A percentile compares a stretch with the other conserved stretches of the same genome.
Evolutionary conservation across 2,329 filamentous ascomycete species (phyloP).

Genomic region (Fusarium pseudoanthophilum): DNA sequence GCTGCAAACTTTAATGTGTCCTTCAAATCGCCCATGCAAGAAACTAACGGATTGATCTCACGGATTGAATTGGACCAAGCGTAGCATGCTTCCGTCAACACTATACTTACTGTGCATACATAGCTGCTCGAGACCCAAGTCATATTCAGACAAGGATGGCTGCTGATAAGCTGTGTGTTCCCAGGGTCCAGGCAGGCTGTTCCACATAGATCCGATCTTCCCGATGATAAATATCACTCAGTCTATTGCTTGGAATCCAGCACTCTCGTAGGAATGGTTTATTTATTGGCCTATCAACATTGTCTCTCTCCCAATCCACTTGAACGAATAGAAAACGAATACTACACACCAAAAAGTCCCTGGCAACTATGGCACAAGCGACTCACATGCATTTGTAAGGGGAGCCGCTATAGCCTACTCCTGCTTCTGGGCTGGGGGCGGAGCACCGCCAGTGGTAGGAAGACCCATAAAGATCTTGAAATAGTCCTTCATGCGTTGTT

Average conservation of each 20-base stretch:
- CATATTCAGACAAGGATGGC: background rate
- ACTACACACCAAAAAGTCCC: background rate
- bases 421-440: slow-evolving; percentile 64
- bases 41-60: background rate
- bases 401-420: slow-evolving; percentile 5
- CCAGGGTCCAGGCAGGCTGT: background rate
- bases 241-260: background rate
- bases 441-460: slow-evolving; percentile 80
- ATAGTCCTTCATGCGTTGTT: slow-evolving; percentile 66
- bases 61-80: background rate
- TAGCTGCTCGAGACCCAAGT: background rate
- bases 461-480: slow-evolving; percentile 93
- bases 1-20: slow-evolving; percentile 9
- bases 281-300: background rate
- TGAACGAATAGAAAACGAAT: background rate
- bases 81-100: background rate
- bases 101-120: background rate
- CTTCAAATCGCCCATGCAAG: background rate
- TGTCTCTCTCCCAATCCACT: background rate
- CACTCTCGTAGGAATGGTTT: slow-evolving; percentile 13
- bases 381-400: background rate
- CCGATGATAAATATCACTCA: background rate
- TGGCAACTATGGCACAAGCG: background rate
- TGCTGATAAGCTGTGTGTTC: background rate
- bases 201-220: slow-evolving; percentile 1